Evolutionary conservation across 148 eudicot species (phyloP).

Genomic region (Cornus suecica): DNA sequence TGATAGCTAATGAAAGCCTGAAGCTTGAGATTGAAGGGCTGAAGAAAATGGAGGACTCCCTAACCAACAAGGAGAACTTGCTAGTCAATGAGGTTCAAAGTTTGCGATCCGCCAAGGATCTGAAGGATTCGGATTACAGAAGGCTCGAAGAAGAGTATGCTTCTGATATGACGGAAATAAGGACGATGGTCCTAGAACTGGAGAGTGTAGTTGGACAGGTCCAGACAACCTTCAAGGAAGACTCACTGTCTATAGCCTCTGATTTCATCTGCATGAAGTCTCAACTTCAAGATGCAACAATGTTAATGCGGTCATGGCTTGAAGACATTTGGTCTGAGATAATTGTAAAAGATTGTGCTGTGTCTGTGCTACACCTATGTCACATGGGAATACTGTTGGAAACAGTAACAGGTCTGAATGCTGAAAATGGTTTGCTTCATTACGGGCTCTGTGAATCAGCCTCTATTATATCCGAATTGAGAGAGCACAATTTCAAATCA

Average conservation of each 20-base stretch:
- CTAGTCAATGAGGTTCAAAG: constrained; percentile 42
- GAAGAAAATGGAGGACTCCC: constrained; percentile 33
- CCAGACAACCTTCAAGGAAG: constrained; percentile 39
- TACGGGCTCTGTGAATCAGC: constrained; percentile 61
- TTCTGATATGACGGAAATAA: constrained; percentile 31
- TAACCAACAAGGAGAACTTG: constrained; percentile 39
- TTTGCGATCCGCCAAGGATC: constrained; percentile 40
- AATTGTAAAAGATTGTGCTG: constrained; percentile 61
- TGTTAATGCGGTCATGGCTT: constrained; percentile 44
- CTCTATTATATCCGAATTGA: constrained; percentile 46
- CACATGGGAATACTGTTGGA: constrained; percentile 73
- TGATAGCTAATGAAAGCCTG: constrained; percentile 64
- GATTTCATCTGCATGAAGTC: constrained; percentile 52
- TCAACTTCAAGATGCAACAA: constrained; percentile 40
- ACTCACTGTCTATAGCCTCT: constrained; percentile 31
- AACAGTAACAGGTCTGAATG: constrained; percentile 56
- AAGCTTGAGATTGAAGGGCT: constrained; percentile 58
- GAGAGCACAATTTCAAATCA: constrained; percentile 57
- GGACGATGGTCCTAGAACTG: constrained; percentile 44
- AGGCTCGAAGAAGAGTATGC: constrained; percentile 44
- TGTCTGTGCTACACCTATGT: constrained; percentile 67
- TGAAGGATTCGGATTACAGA: constrained; percentile 36
- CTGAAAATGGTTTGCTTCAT: constrained; percentile 67
- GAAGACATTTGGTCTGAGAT: constrained; percentile 85
- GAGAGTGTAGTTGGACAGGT: constrained; percentile 36